A percentile compares a stretch with the other conserved stretches of the same genome.
Evolutionary conservation across 129 eudicot genomes (phyloP).

Genomic region (Arctium minus): DNA sequence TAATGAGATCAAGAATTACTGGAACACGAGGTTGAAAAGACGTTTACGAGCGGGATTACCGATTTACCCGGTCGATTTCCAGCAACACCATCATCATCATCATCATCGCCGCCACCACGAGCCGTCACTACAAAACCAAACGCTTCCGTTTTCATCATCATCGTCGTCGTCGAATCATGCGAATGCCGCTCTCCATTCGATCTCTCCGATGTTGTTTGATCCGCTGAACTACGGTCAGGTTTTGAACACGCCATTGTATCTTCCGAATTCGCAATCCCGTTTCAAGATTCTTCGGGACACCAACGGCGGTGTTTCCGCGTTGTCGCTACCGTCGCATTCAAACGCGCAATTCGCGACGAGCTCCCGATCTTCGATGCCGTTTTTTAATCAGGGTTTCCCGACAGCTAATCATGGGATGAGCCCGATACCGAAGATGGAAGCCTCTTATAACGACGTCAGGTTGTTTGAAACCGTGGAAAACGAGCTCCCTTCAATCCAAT

Average conservation of each 20-base stretch:
- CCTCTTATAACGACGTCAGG: constrained; percentile 14
- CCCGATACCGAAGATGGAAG: constrained; percentile 4
- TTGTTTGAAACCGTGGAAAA: constrained; percentile 7
- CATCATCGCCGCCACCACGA: constrained; percentile 17
- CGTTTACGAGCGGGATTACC: constrained; percentile 79
- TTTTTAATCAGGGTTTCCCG: constrained; percentile 20
- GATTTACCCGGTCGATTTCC: constrained; percentile 57
- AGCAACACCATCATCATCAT: constrained; percentile 22
- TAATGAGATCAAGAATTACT: constrained; percentile 88
- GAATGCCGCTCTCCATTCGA: constrained; percentile 11
- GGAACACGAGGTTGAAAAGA: constrained; percentile 86
- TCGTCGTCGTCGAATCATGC: constrained; percentile 33
- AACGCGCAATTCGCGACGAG: constrained; percentile 21
- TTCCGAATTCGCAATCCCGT: constrained; percentile 25
- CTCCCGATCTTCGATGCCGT: constrained; percentile 27
- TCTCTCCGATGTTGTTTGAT: constrained; percentile 27
- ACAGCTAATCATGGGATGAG: constrained; percentile 17
- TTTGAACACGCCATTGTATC: constrained; percentile 16
- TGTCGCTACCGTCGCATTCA: constrained; percentile 18
- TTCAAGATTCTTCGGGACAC: constrained; percentile 30
- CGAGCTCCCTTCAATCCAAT: constrained; percentile 81
- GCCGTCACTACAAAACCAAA: constrained; percentile 17
- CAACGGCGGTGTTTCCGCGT: constrained; percentile 21
- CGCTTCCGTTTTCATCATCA: constrained; percentile 33
- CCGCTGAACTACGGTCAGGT: constrained; percentile 13